These are phyloP conservation scores for Boletus tomentosulus DNA, from an alignment of 768 basidiomycete species.

Conservation along the genomic window DNA sequence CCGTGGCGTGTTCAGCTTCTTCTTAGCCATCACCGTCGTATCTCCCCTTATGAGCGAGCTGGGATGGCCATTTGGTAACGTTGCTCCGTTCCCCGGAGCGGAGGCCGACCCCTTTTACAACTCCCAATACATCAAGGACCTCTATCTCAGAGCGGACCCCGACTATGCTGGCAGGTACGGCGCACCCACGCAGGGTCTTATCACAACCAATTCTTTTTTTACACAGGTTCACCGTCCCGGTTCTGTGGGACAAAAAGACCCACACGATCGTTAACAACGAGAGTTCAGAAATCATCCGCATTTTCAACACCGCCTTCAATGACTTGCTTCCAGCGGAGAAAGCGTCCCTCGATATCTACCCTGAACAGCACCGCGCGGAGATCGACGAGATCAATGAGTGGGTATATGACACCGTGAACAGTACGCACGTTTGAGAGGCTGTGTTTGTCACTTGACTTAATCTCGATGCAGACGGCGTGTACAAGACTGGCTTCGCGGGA, in stretches of 20 bases:
- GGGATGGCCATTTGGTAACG: conserved; percentile 85
- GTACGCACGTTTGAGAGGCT: conserved; percentile 37
- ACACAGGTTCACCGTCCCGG: conserved; percentile 76
- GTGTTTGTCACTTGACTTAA: neutral
- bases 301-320: conserved; percentile 86
- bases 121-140: conserved; percentile 70
- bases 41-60: conserved; percentile 80
- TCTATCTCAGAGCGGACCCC: conserved; percentile 76
- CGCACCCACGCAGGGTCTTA: neutral
- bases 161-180: conserved; percentile 65
- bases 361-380: conserved; percentile 59
- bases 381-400: conserved; percentile 85
- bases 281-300: conserved; percentile 90
- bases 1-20: neutral
- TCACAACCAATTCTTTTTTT: neutral
- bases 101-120: conserved; percentile 73
- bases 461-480: conserved; percentile 64
- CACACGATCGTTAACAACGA: conserved; percentile 95
- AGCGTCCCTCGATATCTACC: conserved; percentile 75
- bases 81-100: conserved; percentile 64
- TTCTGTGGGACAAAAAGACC: conserved; percentile 89
- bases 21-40: conserved; percentile 69
- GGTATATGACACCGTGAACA: conserved; percentile 84
- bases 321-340: conserved; percentile 61
- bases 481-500: conserved; percentile 84